These are phyloP conservation scores for Trichoderma sp. DNA, from an alignment of 2,329 filamentous ascomycete genomes.

Conservation along the genomic window DNA sequence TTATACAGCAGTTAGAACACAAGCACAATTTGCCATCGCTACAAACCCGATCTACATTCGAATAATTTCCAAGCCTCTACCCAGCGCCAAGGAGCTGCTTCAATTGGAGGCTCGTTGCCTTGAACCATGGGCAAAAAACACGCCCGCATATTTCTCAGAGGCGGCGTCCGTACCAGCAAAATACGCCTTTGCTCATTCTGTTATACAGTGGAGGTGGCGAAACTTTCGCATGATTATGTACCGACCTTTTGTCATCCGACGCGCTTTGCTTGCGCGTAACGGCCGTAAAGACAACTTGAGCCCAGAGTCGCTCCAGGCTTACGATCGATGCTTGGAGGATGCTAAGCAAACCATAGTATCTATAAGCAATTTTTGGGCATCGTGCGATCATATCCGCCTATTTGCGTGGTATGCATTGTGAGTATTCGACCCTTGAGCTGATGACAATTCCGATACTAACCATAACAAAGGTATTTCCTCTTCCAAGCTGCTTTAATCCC, in stretches of 20 bases:
- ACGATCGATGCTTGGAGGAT: constrained; percentile 42
- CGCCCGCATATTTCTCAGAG: constrained; percentile 43
- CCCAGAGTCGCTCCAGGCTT: constrained; percentile 29
- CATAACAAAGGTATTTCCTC: constrained; percentile 45
- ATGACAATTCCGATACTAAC: neutral
- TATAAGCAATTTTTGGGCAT: constrained; percentile 43
- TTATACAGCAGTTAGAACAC: constrained; percentile 46
- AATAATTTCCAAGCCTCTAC: constrained; percentile 48
- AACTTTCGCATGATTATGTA: constrained; percentile 53
- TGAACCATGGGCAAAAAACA: constrained; percentile 40
- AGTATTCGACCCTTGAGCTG: constrained; percentile 11
- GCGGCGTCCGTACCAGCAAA: constrained; percentile 37
- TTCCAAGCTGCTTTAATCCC: constrained; percentile 54
- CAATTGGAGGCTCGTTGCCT: constrained; percentile 44
- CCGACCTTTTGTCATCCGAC: constrained; percentile 47
- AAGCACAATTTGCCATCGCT: constrained; percentile 48
- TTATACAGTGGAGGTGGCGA: constrained; percentile 47
- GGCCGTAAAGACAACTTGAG: constrained; percentile 29
- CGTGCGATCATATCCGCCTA: constrained; percentile 42
- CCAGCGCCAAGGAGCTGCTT: constrained; percentile 45
- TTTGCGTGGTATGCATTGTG: constrained; percentile 47
- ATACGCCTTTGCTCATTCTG: constrained; percentile 44
- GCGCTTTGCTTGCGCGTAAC: constrained; percentile 31
- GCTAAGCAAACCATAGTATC: constrained; percentile 44
- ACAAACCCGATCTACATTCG: constrained; percentile 48